Conservation (phyloP, 2,329 filamentous ascomycete species). For the Colletotrichum ledebouriae region DNA sequence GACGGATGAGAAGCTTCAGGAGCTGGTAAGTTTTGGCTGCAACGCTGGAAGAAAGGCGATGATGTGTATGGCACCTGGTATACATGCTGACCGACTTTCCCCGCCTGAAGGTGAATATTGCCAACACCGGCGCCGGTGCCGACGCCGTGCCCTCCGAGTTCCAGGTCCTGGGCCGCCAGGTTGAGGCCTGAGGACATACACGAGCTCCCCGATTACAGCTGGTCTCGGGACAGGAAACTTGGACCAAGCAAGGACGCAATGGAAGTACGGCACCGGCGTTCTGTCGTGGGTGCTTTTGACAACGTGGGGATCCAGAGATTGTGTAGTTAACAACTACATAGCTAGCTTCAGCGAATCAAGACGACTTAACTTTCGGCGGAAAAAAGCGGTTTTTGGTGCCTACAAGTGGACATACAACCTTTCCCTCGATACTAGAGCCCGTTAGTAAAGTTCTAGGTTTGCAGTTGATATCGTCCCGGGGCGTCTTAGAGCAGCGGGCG, state of each 20-base stretch:
- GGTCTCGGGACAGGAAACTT: background rate
- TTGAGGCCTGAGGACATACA: background rate
- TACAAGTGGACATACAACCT: no score
- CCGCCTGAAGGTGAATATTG: constrained; percentile 23
- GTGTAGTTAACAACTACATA: background rate
- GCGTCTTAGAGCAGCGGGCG: no score
- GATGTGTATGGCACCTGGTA: background rate
- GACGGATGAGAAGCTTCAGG: constrained; percentile 21
- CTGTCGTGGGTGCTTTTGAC: background rate
- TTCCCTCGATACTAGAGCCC: no score
- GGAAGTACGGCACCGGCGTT: background rate
- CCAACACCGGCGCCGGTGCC: constrained; percentile 14
- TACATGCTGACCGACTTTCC: constrained; percentile 16
- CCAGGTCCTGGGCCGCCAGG: constrained; percentile 10
- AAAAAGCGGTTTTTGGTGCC: background rate
- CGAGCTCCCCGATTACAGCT: background rate
- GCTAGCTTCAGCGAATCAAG: constrained; percentile 1
- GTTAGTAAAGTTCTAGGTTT: no score
- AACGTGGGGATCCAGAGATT: background rate
- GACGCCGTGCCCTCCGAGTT: constrained; percentile 35
- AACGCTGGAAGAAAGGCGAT: background rate
- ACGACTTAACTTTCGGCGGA: background rate
- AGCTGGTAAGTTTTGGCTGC: constrained; percentile 6
- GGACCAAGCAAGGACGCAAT: background rate
- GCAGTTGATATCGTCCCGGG: no score